Evolutionary conservation across 2,329 filamentous ascomycete genomes (phyloP).

Genomic region (Curvularia sp.): DNA sequence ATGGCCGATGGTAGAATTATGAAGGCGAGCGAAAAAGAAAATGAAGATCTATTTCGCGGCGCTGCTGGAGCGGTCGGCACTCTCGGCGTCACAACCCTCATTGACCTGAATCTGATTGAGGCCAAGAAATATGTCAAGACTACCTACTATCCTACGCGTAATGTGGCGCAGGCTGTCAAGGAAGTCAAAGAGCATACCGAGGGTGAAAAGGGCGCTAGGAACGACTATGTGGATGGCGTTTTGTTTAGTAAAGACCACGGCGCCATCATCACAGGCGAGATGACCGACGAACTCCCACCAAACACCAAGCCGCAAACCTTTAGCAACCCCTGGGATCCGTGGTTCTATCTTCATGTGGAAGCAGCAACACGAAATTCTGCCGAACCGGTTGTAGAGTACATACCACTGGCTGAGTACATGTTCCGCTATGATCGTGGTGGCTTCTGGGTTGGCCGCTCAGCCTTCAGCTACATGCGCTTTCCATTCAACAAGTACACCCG

Average conservation of each 20-base stretch:
- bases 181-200: conserved; percentile 50
- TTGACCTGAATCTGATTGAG: conserved; percentile 56
- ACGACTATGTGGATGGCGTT: conserved; percentile 60
- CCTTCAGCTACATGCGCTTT: conserved; percentile 68
- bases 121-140: conserved; percentile 59
- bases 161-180: conserved; percentile 53
- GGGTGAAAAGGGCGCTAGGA: conserved; percentile 41
- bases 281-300: conserved; percentile 48
- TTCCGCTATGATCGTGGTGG: conserved; percentile 74
- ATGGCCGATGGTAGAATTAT: conserved; percentile 66
- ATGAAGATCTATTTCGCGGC: conserved; percentile 68
- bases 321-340: conserved; percentile 55
- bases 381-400: conserved; percentile 58
- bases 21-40: conserved; percentile 61
- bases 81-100: conserved; percentile 68
- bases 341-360: conserved; percentile 60
- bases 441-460: conserved; percentile 70
- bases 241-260: conserved; percentile 54
- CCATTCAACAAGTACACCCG: conserved; percentile 71
- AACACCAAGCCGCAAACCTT: conserved; percentile 48
- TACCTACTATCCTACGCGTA: conserved; percentile 55
- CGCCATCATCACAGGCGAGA: conserved; percentile 55
- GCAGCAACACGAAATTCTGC: conserved; percentile 44
- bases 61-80: conserved; percentile 71
- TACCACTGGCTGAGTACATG: conserved; percentile 70